These are phyloP conservation scores for Eugenia klotzschiana DNA, from an alignment of 441 rosid genomes.

Conservation along the genomic window DNA sequence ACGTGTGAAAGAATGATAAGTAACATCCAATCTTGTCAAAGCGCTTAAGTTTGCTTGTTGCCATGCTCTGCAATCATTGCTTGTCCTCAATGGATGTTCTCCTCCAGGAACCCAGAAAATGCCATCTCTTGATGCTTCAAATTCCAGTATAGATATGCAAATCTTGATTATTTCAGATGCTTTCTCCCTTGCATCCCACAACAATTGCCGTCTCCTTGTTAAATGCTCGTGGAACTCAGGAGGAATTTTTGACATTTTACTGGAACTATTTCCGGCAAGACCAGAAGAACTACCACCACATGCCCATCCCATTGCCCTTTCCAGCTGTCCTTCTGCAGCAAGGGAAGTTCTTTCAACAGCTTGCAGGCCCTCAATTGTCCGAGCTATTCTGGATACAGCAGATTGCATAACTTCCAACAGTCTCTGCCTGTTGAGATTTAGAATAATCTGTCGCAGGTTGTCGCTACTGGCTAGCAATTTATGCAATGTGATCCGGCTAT, in stretches of 20 bases:
- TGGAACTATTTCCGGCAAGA: conserved; percentile 36
- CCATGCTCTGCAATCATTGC: conserved; percentile 60
- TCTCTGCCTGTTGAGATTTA: conserved; percentile 56
- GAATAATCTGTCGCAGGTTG: conserved; percentile 36
- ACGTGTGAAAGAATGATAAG: conserved; percentile 80
- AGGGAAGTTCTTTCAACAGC: conserved; percentile 61
- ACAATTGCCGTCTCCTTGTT: conserved; percentile 53
- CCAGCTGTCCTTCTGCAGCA: conserved; percentile 83
- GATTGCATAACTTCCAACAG: conserved; percentile 66
- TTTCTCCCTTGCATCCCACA: conserved; percentile 77
- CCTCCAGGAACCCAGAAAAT: conserved; percentile 55
- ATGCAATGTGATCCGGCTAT: conserved; percentile 46
- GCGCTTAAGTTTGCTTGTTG: conserved; percentile 66
- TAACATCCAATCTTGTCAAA: conserved; percentile 57
- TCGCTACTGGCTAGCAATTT: conserved; percentile 45
- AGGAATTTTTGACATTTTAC: conserved; percentile 77
- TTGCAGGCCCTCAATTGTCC: conserved; percentile 69
- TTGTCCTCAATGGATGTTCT: conserved; percentile 25
- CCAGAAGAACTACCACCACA: conserved; percentile 76
- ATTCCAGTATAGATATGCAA: conserved; percentile 75
- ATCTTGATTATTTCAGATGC: conserved; percentile 62
- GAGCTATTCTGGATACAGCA: conserved; percentile 47
- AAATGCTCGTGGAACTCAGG: conserved; percentile 80
- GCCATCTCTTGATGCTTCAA: conserved; percentile 92
- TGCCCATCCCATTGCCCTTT: conserved; percentile 99